phyloP scores from a whole-genome alignment of 2,329 filamentous ascomycete genomes.

The Aspergillus pseudotamarii region DNA sequence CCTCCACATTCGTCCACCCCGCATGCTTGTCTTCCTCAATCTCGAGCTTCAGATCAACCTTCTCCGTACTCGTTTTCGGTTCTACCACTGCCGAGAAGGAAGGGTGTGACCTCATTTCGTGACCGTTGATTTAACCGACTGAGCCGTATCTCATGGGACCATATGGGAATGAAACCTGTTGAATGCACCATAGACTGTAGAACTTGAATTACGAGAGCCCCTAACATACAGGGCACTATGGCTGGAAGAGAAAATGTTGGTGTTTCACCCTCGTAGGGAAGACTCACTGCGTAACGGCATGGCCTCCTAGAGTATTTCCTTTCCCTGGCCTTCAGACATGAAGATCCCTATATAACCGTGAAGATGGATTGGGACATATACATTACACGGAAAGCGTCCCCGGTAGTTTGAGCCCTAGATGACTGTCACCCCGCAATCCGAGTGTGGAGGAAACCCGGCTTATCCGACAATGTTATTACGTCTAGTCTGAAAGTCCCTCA shows the following conservation, averaged over 20 bases:
- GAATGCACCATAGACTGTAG: not conserved
- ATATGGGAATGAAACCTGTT: not conserved
- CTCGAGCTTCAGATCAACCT: not conserved
- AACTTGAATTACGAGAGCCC: not conserved
- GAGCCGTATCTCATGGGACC: not conserved
- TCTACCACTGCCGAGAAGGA: not conserved
- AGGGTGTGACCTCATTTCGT: not conserved
- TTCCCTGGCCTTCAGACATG: not conserved
- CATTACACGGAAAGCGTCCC: not conserved
- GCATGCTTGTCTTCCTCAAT: not conserved
- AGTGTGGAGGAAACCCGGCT: not conserved
- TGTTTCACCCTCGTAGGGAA: too few species aligned
- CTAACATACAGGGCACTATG: not conserved
- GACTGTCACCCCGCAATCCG: not conserved
- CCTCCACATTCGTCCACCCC: not conserved
- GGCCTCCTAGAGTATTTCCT: not conserved
- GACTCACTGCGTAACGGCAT: not conserved
- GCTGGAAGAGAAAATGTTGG: not conserved
- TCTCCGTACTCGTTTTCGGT: not conserved
- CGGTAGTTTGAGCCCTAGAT: not conserved
- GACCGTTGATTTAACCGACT: not conserved
- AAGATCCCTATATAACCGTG: not conserved
- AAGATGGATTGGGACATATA: not conserved
- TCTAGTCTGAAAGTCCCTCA: not conserved
- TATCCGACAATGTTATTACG: not conserved